Evolutionary conservation across 179 eudicot genomes (phyloP), one percentile per base, ranked within the genome.

Genomic region (Silene coronaria): DNA sequence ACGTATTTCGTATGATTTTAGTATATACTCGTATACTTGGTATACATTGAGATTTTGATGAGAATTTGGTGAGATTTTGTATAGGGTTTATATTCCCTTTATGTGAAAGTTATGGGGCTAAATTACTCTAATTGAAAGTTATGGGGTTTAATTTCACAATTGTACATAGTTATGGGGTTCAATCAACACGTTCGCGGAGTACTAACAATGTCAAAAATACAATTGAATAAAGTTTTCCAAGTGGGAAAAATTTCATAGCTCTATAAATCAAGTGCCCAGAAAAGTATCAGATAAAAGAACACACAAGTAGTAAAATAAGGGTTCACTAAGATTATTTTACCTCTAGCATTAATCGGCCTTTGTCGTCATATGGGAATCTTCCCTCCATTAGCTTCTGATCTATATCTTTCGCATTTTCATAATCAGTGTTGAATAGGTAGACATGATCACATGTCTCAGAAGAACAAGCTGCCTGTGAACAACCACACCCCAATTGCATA

Each of bases 391-490:
- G 84, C 61, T 86, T 86, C 57, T 98, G 98, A 76, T 82, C 61
- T 38, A 89, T 80, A 83, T 96, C 97, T 76, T 89, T 93, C 17
- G 97, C 94, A 84, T 89, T 87, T 83, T 91, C 97, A 75, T 85
- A 85, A 71, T 96, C 99, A 84, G 80, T 89, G 83, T 93, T 89
- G 83, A 93, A 96, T 76, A 96, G 93, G 86, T 96, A 93, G 16
- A 96, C 97, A 80, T 96, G 99, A 84, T 96, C 97, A 69, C 99
- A 96, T 32, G 82, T 81, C 76, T 68, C 87, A 45, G 99, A 83
- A 73, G 87, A 84, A 83, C 99, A 96, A 19, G 81, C 70, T 81
- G 92, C 84, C 78, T 82, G 77, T 38, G 85, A 77, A 82, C 98
- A 93, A 78, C 90, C 86, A 83, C 98, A 91, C 27, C 91, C 90